These are phyloP conservation scores for Scytalidium sp. DNA, from an alignment of 2,329 filamentous ascomycete species.

Conservation along the genomic window DNA sequence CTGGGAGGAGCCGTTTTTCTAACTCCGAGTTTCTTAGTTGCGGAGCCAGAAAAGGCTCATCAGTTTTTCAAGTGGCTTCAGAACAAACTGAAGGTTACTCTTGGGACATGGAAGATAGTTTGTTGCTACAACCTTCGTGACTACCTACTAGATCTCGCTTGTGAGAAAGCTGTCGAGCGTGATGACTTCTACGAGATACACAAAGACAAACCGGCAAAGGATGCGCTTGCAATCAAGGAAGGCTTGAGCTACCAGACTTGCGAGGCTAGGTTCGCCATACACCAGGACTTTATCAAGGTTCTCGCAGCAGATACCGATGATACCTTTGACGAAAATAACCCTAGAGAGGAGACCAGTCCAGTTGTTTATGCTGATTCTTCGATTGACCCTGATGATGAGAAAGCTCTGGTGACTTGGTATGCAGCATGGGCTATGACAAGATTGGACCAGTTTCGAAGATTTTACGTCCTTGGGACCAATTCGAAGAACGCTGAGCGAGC, in stretches of 20 bases:
- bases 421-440: slow-evolving; percentile 52
- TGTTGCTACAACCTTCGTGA: slow-evolving; percentile 19
- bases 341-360: slow-evolving; percentile 29
- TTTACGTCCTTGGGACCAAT: slow-evolving; percentile 48
- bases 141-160: slow-evolving; percentile 26
- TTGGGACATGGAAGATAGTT: slow-evolving; percentile 15
- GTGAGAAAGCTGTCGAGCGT: slow-evolving; percentile 22
- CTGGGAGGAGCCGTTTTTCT: slow-evolving; percentile 41
- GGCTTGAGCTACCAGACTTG: slow-evolving; percentile 21
- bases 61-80: slow-evolving; percentile 41
- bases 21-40: slow-evolving; percentile 47
- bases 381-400: slow-evolving; percentile 58
- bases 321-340: slow-evolving; percentile 13
- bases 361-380: slow-evolving; percentile 43
- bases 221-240: slow-evolving; percentile 16
- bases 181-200: slow-evolving; percentile 16
- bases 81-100: slow-evolving; percentile 10
- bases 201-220: slow-evolving; percentile 18
- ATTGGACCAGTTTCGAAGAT: slow-evolving; percentile 50
- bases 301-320: slow-evolving; percentile 8
- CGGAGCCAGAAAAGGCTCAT: slow-evolving; percentile 38
- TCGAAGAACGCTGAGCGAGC: neutral
- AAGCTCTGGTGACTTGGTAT: slow-evolving; percentile 62
- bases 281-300: slow-evolving; percentile 12
- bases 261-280: slow-evolving; percentile 16